These are phyloP conservation scores for Didymella keratinophila DNA, from an alignment of 2,329 filamentous ascomycete genomes.

Conservation along the genomic window DNA sequence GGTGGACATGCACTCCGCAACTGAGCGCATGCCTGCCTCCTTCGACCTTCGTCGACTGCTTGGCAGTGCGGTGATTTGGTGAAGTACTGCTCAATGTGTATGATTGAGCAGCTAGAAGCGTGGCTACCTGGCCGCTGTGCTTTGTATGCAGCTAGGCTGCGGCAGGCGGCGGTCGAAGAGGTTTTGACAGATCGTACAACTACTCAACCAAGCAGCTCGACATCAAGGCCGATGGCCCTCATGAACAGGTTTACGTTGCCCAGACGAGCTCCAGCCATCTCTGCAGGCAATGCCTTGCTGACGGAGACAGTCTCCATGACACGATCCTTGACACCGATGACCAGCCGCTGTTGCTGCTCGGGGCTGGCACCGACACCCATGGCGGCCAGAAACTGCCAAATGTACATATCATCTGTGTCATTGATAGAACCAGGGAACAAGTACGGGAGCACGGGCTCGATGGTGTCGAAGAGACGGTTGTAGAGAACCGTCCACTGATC, in stretches of 20 bases:
- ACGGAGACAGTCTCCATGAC: slow-evolving; percentile 94
- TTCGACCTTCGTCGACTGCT: not conserved
- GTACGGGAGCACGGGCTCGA: slow-evolving; percentile 82
- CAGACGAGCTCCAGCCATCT: slow-evolving; percentile 83
- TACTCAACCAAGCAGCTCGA: slow-evolving; percentile 73
- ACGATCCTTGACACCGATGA: slow-evolving; percentile 95
- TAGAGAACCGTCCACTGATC: slow-evolving; percentile 85
- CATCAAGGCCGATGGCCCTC: slow-evolving; percentile 97
- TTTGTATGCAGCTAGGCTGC: not conserved
- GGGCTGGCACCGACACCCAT: slow-evolving; percentile 93
- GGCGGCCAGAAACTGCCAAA: slow-evolving; percentile 97
- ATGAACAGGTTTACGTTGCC: slow-evolving; percentile 98
- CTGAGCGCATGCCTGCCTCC: slow-evolving; percentile 14
- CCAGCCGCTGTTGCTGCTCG: slow-evolving; percentile 92
- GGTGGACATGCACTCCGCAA: slow-evolving; percentile 15
- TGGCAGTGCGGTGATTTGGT: not conserved
- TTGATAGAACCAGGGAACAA: slow-evolving; percentile 94
- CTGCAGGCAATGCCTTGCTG: slow-evolving; percentile 85
- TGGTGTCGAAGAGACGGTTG: slow-evolving; percentile 82
- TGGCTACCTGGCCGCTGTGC: not conserved
- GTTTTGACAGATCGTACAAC: not conserved
- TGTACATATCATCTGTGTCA: slow-evolving; percentile 90
- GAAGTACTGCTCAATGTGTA: slow-evolving; percentile 4
- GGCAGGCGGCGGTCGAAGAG: not conserved
- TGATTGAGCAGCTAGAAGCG: slow-evolving; percentile 5